Conservation (phyloP, 176 grass and related monocot genomes). For the Triticum monococcum region DNA sequence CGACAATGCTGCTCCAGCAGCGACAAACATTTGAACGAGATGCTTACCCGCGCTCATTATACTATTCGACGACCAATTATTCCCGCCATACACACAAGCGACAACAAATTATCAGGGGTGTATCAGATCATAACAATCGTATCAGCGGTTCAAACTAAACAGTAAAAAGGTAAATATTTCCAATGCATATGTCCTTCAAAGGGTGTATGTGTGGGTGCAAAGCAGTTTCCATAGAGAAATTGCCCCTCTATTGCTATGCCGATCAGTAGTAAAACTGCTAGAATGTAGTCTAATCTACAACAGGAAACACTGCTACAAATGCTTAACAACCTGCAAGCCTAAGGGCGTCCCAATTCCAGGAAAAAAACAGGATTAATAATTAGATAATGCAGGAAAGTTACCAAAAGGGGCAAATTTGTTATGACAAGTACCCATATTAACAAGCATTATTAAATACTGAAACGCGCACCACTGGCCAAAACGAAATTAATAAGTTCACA, state of each 20-base stretch:
- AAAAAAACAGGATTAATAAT: background rate
- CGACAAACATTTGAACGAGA: constrained; percentile 6
- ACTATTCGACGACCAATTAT: background rate
- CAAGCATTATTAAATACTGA: background rate
- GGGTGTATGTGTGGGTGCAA: background rate
- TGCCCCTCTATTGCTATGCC: background rate
- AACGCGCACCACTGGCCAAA: background rate
- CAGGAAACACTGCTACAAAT: background rate
- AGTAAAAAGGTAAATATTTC: constrained; percentile 1
- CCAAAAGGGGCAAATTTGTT: background rate
- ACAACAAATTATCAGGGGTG: background rate
- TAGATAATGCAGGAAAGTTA: background rate
- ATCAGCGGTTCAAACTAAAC: background rate
- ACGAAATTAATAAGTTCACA: constrained; percentile 15
- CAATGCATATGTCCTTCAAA: background rate
- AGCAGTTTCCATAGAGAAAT: background rate
- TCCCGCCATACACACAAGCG: background rate
- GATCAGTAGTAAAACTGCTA: background rate
- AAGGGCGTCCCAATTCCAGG: background rate
- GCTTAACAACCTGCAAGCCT: background rate
- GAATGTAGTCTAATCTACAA: background rate
- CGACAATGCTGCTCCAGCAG: background rate
- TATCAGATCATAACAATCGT: background rate
- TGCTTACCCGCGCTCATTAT: background rate
- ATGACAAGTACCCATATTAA: constrained; percentile 18